Evolutionary conservation across 2,329 filamentous ascomycete species (phyloP).

Genomic region (Penicillium sp.): DNA sequence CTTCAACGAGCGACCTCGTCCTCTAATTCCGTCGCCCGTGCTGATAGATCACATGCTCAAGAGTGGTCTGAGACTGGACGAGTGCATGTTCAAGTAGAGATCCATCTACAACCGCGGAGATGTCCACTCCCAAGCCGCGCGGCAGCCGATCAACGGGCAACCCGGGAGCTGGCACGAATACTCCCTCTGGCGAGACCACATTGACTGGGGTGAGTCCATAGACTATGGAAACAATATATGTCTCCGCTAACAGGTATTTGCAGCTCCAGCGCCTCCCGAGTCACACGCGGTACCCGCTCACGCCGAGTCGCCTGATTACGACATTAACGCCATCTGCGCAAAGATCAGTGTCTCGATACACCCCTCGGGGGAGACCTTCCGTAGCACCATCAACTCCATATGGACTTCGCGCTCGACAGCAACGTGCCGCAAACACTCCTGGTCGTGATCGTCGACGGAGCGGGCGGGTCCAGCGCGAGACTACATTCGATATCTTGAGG

Average conservation of each 20-base stretch:
- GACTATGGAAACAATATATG: not conserved
- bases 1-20: not conserved
- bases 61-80: not conserved
- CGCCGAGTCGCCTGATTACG: constrained; percentile 37
- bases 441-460: constrained; percentile 53
- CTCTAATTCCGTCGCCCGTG: not conserved
- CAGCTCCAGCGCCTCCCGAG: constrained; percentile 40
- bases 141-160: constrained; percentile 30
- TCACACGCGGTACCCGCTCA: constrained; percentile 36
- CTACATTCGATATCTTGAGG: constrained; percentile 56
- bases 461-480: constrained; percentile 54
- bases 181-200: constrained; percentile 34
- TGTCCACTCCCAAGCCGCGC: constrained; percentile 36
- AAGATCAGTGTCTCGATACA: constrained; percentile 37
- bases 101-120: constrained; percentile 11
- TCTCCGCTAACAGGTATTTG: constrained; percentile 1
- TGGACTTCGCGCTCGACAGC: constrained; percentile 57
- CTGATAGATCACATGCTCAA: not conserved
- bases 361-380: constrained; percentile 34
- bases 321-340: constrained; percentile 36
- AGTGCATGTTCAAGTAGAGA: not conserved
- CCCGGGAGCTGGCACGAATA: constrained; percentile 23
- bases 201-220: constrained; percentile 27
- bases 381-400: constrained; percentile 57
- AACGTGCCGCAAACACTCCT: constrained; percentile 56